Evolutionary conservation across 2,329 filamentous ascomycete genomes (phyloP), one percentile per base, ranked within the genome.

Genomic region (Ceratocystis lukuohia): DNA sequence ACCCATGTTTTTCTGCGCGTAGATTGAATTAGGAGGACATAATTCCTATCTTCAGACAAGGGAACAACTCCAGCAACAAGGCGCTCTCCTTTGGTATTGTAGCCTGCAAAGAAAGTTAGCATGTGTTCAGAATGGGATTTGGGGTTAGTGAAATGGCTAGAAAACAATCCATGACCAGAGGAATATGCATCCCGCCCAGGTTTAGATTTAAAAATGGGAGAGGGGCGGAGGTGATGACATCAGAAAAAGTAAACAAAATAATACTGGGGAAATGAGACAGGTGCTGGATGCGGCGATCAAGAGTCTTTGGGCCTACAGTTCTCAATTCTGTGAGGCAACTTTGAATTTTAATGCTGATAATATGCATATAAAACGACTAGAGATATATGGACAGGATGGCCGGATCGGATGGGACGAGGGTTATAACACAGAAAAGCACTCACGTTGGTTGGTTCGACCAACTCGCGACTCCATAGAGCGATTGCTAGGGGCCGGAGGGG

Each of bases 51-150:
- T 72, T 82, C 77, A 66, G 90, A 94, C 70, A 97, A 81, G 70
- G 94, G 91, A 61, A 99, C 94, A 67, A 97, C 87, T 71, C 94
- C 94, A 69, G 94, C 93, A 72, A 99, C 94, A 69, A 97, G 86
- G 71, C 94, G 88, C 78, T 97, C 93, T 78, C 93, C 93, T 75
- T 91, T 88, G 68, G 88, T 79, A 73, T 90, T 92, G 78, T 97
- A 99, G 74, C 92, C 94, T 97, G 77, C 66, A 72, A 72, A 67
- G 28, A 71, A 44, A 30, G 53, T 65, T 61, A 65, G 64, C 28
- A 46, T 61, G 15, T 46, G 28, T 45, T 63, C 22, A 20, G 5
- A 45, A 28, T 22, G 20, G 25, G 17, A 25, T 10, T 33, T 45
- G 30, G n/a, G 62, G 41, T 56, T 10, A 20, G 17, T n/a, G 48